Base-by-base conservation (phyloP, 2,329 filamentous ascomycete genomes). In the Microcera coccophila region DNA sequence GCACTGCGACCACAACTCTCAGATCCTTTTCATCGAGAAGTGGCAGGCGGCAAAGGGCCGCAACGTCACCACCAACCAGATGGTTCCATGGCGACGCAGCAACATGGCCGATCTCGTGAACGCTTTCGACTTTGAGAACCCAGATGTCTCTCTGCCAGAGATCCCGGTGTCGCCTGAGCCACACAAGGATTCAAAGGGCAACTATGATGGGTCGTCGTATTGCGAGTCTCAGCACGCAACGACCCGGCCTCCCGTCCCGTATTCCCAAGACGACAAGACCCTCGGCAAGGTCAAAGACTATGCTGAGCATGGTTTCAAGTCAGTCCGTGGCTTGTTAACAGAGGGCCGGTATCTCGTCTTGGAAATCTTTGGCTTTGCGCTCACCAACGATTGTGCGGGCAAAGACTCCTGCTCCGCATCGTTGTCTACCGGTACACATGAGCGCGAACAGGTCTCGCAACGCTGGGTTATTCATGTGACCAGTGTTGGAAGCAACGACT, bases 321-420 rank as follows among this genome's bases (percentile, higher is more conserved):
- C 66, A 22, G 65, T 75, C 21, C 63, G 75, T 3, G 76, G 76
- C 1, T 63, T 68, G 17, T 60, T 79, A 19, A 78, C 74, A 4
- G 76, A 79, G 53, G 76, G 76, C 10, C 72, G 75, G 15, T 78
- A 72, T 51, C 64, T 79, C 12, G 70, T 72, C 4, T 72, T 79
- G 41, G 74, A 76, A 52, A 58, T 62, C 41, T 57, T 62, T 24
- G 70, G 70, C n/a, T 62, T 55, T 15, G 73, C 73, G 0, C 62
- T 78, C 20, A 33, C 41, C 14, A 61, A 61, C 44, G 50, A 38
- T n/a, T 9, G 24, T 9, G 14, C 9, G 9, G 9, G 9, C 24
- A 28, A 28, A 9, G 24, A 14, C 24, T 28, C 24, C 24, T 14
- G 24, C 24, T 28, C 15, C 3, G 37, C 55, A 22, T 62, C 44